Base-by-base conservation (phyloP, 2,329 filamentous ascomycete species). In the Penicillium italicum region DNA sequence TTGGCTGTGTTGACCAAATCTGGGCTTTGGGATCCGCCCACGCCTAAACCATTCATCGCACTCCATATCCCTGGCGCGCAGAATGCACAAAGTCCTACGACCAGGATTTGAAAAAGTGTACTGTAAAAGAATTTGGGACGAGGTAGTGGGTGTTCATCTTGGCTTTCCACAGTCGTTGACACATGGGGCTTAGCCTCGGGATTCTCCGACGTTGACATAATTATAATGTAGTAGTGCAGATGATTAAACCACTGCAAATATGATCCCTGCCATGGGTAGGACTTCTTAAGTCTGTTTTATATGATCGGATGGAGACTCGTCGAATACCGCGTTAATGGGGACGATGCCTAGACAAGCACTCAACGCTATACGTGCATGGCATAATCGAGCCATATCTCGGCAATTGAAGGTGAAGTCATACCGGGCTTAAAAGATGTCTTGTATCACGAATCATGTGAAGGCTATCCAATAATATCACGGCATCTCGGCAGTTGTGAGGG, bases 1-100 rank as follows among this genome's bases (percentile, higher is more conserved):
- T 80, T 80, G 18, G 77, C 77, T 0, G 76, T 72, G 31, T 77
- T 78, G 11, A 79, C 74, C 5, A 76, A 67, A 41, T 77, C 65
- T 0, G 76, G 77, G 14, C 47, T 58, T 10, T 74, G 72, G 4
- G 74, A 72, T 18, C 76, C 76, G 22, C 76, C 76, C 2, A 73
- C 76, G 2, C 76, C 76, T 0, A 77, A 66, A 7, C 70, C 71
- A 42, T 76, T 76, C 61, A 78, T 73, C 16, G 76, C 76, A 56
- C 67, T 71, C 76, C 76, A 78, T 58, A 76, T 74, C 5, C 74
- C 75, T 3, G 73, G 74, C 2, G 73, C 74, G 9, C 69, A 73
- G 56, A 77, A 76, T n/a, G 74, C 72, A 36, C 71, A 73, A 8
- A 69, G 65, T 24, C 74, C 71, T n/a, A 74, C 73, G 2, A 76